Evolutionary conservation across 305 asterid species (phyloP), one percentile per base, ranked within the genome.

Genomic region (Ilex paraguariensis): DNA sequence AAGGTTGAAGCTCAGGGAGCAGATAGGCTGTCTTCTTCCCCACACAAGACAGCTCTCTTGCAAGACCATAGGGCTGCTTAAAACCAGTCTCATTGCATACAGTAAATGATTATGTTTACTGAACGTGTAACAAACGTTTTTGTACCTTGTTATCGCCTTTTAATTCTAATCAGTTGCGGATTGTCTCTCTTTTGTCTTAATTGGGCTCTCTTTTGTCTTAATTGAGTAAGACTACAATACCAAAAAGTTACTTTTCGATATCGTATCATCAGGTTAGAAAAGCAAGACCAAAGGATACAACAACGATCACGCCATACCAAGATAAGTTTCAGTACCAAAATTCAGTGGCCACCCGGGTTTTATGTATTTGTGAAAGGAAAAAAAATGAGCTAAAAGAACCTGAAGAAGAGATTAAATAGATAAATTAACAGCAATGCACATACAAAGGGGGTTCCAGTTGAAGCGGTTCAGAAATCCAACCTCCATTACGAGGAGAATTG

Each of bases 401-500:
- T 2, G 9, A 5, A 36, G 42, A 36, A 36, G 28, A 21, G 28
- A 21, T 21, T 21, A 21, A 21, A 21, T 21, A 36, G 42, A 36
- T 36, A 36, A 36, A 36, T 36, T 36, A 72, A 54, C 59, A 49
- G 63, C 70, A 66, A 49, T 63, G 60, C 51, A 66, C 62, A 65
- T 68, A 72, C 54, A 54, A 31, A 77, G 42, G 66, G 42, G 42
- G 7, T 36, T 36, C 4, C 42, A 36, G 42, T 36, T 36, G 62
- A 69, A 70, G 69, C 69, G 31, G 67, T 60, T 63, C 68, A 64
- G 75, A 73, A 54, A 63, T 64, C 57, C 78, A 61, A 69, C 74
- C 64, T 14, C 9, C 9, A 4, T 36, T 8, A 36, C 9, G 42
- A 36, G 9, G 42, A 36, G 42, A 36, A 36, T 36, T 36, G 42